A percentile compares a stretch with the other conserved stretches of the same genome.
phyloP scores from a whole-genome alignment of 2,329 filamentous ascomycete species.

The Colletotrichum cuscutae region DNA sequence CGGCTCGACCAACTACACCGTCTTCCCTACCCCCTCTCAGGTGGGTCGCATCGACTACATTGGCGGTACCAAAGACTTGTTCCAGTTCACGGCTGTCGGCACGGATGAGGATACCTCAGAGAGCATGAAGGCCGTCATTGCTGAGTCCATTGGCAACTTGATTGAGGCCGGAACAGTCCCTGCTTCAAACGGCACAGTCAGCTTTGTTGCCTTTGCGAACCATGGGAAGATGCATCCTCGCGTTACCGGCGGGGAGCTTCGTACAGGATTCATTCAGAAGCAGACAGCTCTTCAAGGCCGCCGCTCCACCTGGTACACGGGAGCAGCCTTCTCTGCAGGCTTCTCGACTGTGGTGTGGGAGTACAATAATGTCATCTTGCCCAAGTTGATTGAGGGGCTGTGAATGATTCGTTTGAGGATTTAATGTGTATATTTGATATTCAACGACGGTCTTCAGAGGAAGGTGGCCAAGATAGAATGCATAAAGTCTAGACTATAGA shows the following conservation, averaged over 20 bases:
- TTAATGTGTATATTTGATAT: neutral
- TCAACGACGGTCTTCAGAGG: neutral
- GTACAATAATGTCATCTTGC: slow-evolving; percentile 43
- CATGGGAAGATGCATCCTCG: slow-evolving; percentile 50
- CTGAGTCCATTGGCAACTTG: slow-evolving; percentile 41
- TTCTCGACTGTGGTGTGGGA: slow-evolving; percentile 48
- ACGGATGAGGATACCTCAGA: slow-evolving; percentile 35
- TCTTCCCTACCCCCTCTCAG: slow-evolving; percentile 38
- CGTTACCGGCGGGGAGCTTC: slow-evolving; percentile 46
- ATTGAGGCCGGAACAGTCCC: slow-evolving; percentile 41
- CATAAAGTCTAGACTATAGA: neutral
- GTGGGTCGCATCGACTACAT: slow-evolving; percentile 44
- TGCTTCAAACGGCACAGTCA: slow-evolving; percentile 37
- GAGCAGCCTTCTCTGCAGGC: slow-evolving; percentile 48
- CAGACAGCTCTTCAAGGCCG: slow-evolving; percentile 55
- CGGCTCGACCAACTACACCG: slow-evolving; percentile 38
- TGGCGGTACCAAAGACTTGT: slow-evolving; percentile 42
- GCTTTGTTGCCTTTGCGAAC: slow-evolving; percentile 46
- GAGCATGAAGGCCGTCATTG: slow-evolving; percentile 40
- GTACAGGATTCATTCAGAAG: slow-evolving; percentile 51
- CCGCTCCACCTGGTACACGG: slow-evolving; percentile 56
- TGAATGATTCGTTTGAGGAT: neutral
- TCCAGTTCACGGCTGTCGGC: slow-evolving; percentile 44
- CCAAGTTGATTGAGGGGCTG: slow-evolving; percentile 29
- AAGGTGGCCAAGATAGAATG: neutral